Evolutionary conservation across 768 basidiomycete genomes (phyloP), one percentile per base, ranked within the genome.

Genomic region (Russula emetica): DNA sequence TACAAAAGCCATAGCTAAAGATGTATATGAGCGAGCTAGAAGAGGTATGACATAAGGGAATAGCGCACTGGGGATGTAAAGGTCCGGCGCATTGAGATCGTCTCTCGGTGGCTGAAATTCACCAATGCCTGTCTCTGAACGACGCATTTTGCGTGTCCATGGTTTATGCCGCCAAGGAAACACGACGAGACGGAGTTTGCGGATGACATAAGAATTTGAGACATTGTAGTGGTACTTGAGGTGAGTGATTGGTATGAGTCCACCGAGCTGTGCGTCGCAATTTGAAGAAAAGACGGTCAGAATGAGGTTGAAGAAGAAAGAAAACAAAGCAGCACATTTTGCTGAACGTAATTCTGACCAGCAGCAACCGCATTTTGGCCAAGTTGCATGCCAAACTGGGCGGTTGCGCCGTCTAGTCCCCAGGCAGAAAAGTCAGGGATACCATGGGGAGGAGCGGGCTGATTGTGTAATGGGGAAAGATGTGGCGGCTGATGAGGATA

Each of bases 151-250:
- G 9, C 96, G 80, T 1, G 86, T 82, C 90, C 94, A 95, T 0
- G 94, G 90, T 62, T 82, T 84, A 72, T 98, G 95, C 49, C 86
- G 75, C 97, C 97, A 98, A 0, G 97, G 97, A 69, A 97, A 98
- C n/a, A 98, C 77, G 16, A 99, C 79, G 11, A 98, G 78, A 16
- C 83, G 82, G 8, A 99, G 77, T 73, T 98, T 99, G 69, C 82
- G 82, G 49, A 98, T 86, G 60, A 98, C 97, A 73, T 99, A 99
- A 0, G 86, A 88, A 72, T 98, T 98, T 16, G 92, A 93, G 11
- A 99, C 97, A 74, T 97, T 93, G 77, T 98, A 98, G 70, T 91
- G 87, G 71, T 93, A 87, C 72, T 96, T 94, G 58, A 97, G 79
- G 50, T 86, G 79, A 13, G 84, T 79, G 36, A 88, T 75, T 2